Evolutionary conservation across 2,329 filamentous ascomycete genomes (phyloP).

Genomic region (Alternaria arborescens): DNA sequence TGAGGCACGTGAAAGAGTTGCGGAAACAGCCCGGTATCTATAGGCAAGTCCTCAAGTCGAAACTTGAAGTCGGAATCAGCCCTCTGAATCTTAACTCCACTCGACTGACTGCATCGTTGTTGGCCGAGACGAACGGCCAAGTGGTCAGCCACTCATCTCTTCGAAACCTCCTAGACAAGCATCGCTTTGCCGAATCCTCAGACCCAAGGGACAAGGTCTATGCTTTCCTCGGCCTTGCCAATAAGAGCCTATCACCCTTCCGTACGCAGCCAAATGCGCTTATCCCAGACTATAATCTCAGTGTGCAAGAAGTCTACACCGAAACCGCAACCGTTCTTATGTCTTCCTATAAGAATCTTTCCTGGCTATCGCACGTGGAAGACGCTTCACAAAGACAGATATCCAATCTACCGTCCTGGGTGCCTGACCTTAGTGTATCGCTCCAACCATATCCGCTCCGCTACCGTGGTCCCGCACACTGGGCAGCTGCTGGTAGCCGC

Average conservation of each 20-base stretch:
- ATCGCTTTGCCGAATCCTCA: constrained; percentile 35
- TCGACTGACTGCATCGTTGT: constrained; percentile 19
- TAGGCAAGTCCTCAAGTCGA: constrained; percentile 29
- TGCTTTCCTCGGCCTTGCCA: constrained; percentile 37
- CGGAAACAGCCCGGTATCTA: constrained; percentile 31
- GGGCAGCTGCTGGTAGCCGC: constrained; percentile 25
- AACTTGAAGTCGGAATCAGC: constrained; percentile 28
- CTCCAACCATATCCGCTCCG: constrained; percentile 36
- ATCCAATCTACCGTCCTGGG: constrained; percentile 35
- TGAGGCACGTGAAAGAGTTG: constrained; percentile 27
- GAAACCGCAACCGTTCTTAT: constrained; percentile 28
- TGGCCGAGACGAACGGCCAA: background rate
- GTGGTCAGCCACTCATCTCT: constrained; percentile 19
- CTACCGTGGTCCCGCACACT: constrained; percentile 27
- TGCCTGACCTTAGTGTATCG: constrained; percentile 35
- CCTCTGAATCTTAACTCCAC: constrained; percentile 37
- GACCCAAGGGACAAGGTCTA: constrained; percentile 44
- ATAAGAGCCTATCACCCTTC: constrained; percentile 29
- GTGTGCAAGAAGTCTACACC: constrained; percentile 32
- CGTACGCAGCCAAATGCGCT: constrained; percentile 24
- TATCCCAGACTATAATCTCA: constrained; percentile 32
- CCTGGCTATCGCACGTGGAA: constrained; percentile 16
- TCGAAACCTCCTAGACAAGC: constrained; percentile 33
- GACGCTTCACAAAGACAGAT: constrained; percentile 28
- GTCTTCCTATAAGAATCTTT: constrained; percentile 25